phyloP scores from a whole-genome alignment of 2,329 filamentous ascomycete genomes.

The Aspergillus persii region DNA sequence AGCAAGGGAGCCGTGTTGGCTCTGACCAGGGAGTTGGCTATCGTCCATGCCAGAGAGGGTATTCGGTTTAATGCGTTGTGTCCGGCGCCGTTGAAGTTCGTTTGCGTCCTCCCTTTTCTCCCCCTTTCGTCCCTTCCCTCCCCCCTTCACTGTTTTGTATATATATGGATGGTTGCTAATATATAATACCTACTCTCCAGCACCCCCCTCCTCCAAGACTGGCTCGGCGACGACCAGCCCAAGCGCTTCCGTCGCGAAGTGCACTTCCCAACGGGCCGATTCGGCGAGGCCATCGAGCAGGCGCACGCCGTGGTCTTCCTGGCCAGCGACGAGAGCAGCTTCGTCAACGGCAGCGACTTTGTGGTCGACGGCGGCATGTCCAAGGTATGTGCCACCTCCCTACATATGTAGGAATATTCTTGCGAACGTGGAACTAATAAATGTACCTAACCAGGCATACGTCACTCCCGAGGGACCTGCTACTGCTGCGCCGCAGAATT shows the following conservation, averaged over 20 bases:
- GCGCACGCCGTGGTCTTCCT: conserved; percentile 85
- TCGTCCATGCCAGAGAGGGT: conserved; percentile 86
- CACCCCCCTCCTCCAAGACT: conserved; percentile 88
- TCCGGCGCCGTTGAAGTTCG: conserved; percentile 79
- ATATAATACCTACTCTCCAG: conserved; percentile 29
- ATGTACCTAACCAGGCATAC: conserved; percentile 56
- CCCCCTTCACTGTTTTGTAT: background rate
- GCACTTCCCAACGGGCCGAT: conserved; percentile 83
- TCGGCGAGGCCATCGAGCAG: conserved; percentile 92
- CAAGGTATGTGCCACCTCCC: conserved; percentile 41
- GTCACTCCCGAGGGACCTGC: conserved; percentile 61
- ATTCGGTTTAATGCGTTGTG: conserved; percentile 90
- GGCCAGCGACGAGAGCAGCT: conserved; percentile 83
- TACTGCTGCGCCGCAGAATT: conserved; percentile 53
- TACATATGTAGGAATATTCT: no score
- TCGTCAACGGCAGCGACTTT: conserved; percentile 88
- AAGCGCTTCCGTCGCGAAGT: conserved; percentile 82
- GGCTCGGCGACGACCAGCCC: conserved; percentile 80
- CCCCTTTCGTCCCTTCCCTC: no score
- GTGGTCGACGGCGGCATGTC: conserved; percentile 95
- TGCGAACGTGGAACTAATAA: no score
- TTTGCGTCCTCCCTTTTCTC: background rate
- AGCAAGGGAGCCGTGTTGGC: conserved; percentile 91
- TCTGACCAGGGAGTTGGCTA: conserved; percentile 83
- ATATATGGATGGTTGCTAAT: background rate